These are phyloP conservation scores for Backusella morwellensis DNA, from an alignment of 192 early-diverging fungal genomes.

Conservation along the genomic window DNA sequence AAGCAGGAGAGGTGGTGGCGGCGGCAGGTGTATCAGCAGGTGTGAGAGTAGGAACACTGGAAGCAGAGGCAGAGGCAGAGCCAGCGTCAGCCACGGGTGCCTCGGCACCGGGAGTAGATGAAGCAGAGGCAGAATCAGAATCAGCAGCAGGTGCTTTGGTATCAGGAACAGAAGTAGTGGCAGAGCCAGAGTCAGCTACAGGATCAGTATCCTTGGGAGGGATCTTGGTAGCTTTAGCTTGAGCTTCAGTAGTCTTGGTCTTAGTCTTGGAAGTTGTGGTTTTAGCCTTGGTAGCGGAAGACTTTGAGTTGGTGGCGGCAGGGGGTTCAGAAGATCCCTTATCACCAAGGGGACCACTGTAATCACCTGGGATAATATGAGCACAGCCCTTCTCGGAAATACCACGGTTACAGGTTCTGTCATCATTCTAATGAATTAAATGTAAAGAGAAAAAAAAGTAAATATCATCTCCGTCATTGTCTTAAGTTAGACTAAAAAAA, in stretches of 20 bases:
- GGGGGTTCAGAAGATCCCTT: background rate
- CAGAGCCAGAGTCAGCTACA: background rate
- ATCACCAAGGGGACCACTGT: constrained; percentile 29
- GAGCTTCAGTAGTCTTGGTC: background rate
- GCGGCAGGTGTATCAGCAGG: background rate
- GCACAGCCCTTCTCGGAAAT: constrained; percentile 45
- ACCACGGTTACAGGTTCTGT: constrained; percentile 40
- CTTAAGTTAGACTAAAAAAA: background rate
- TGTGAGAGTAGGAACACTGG: background rate
- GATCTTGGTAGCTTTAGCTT: background rate
- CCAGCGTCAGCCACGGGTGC: background rate
- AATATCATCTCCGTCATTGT: background rate
- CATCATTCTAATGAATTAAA: constrained; percentile 26
- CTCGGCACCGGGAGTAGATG: background rate
- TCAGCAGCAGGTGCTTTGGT: background rate
- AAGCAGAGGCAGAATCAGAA: background rate
- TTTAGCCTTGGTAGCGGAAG: background rate
- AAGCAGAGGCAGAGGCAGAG: background rate
- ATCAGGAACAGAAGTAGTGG: background rate
- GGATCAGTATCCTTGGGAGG: background rate
- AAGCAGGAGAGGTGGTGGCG: background rate
- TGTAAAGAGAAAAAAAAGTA: background rate
- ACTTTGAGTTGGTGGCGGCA: background rate
- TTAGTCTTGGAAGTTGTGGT: background rate
- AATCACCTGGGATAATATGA: constrained; percentile 44